Evolutionary conservation across 148 eudicot genomes (phyloP).

Genomic region (Chenopodium quinoa): DNA sequence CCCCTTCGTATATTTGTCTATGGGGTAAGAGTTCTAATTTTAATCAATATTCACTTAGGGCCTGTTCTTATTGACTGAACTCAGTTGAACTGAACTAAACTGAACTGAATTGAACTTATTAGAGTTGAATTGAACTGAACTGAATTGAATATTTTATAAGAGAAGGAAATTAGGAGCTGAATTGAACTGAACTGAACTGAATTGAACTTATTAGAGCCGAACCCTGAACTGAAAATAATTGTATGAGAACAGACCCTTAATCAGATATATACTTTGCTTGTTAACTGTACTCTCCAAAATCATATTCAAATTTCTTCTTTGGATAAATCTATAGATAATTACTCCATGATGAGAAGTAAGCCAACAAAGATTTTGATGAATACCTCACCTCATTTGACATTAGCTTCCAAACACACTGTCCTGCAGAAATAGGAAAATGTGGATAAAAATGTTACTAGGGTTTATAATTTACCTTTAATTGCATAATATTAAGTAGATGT

Average conservation of each 20-base stretch:
- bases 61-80: too few relatives aligned
- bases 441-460: background rate
- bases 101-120: too few relatives aligned
- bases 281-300: background rate
- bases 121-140: too few relatives aligned
- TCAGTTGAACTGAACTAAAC: too few relatives aligned
- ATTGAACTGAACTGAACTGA: too few relatives aligned
- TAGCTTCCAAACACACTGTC: conserved; percentile 2
- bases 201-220: too few relatives aligned
- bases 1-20: conserved; percentile 58
- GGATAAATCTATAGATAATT: background rate
- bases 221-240: too few relatives aligned
- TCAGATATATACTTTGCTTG: background rate
- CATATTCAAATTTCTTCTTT: conserved; percentile 3
- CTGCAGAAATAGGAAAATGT: background rate
- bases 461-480: background rate
- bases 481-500: background rate
- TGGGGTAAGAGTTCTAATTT: conserved; percentile 56
- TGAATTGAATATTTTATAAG: too few relatives aligned
- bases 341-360: background rate
- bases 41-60: background rate
- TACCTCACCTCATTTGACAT: background rate
- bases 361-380: background rate
- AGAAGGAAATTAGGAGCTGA: too few relatives aligned
- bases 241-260: too few relatives aligned